Conservation (phyloP, 306 rosid species). For the Fragaria iinumae region DNA sequence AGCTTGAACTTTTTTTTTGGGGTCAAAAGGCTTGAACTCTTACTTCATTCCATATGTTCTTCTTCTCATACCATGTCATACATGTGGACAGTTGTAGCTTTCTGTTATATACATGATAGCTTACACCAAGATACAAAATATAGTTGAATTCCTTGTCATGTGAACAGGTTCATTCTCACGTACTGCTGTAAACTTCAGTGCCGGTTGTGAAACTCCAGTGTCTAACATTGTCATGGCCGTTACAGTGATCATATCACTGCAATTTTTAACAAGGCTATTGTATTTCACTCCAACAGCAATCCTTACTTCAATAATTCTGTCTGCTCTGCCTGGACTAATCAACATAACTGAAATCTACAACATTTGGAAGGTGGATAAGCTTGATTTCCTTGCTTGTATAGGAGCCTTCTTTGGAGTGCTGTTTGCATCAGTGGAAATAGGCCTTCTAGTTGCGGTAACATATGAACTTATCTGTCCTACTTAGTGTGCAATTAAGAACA, state of each 20-base stretch:
- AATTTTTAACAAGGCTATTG: slow-evolving; percentile 59
- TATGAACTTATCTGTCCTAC: neutral
- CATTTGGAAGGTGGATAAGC: slow-evolving; percentile 80
- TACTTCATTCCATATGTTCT: neutral
- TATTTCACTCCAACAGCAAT: slow-evolving; percentile 78
- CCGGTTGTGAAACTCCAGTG: slow-evolving; percentile 64
- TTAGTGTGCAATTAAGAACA: neutral
- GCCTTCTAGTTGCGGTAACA: slow-evolving; percentile 69
- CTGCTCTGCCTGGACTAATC: slow-evolving; percentile 82
- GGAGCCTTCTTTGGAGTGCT: slow-evolving; percentile 78
- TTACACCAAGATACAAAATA: neutral
- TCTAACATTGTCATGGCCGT: slow-evolving; percentile 79
- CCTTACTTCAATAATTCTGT: slow-evolving; percentile 69
- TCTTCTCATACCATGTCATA: neutral
- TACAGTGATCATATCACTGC: slow-evolving; percentile 59
- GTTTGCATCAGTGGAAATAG: slow-evolving; percentile 70
- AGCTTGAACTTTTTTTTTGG: neutral
- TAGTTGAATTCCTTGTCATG: neutral
- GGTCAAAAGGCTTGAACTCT: neutral
- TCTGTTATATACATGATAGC: neutral
- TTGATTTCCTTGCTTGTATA: slow-evolving; percentile 66
- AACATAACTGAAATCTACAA: slow-evolving; percentile 48
- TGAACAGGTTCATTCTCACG: slow-evolving; percentile 77
- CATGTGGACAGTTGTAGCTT: neutral
- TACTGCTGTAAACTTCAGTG: slow-evolving; percentile 70